A percentile compares a stretch with the other conserved stretches of the same genome.
These are phyloP conservation scores for Triticum aestivum DNA, from an alignment of 176 grass and related monocot genomes.

Conservation along the genomic window IWGSC_CS_RefSeq_v2.1 NC_057810.1:587869059-587869558, in stretches of 20 bases:
- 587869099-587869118: not conserved
- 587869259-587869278: constrained; percentile 1
- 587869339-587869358: not conserved
- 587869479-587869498: not conserved
- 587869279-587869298: not conserved
- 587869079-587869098: not conserved
- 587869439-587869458: not conserved
- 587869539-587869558: not conserved
- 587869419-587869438: not conserved
- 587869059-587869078: not conserved
- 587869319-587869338: not conserved
- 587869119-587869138: not conserved
- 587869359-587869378: not conserved
- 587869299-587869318: not conserved
- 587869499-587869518: not conserved
- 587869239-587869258: not conserved
- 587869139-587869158: not conserved
- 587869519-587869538: not conserved
- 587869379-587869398: not conserved
- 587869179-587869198: no score
- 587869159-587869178: not conserved
- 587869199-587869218: not conserved
- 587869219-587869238: not conserved
- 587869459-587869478: not conserved
- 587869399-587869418: not conserved